phyloP scores from a whole-genome alignment of 179 eudicot genomes.

The Heliamphora pulchella region DNA sequence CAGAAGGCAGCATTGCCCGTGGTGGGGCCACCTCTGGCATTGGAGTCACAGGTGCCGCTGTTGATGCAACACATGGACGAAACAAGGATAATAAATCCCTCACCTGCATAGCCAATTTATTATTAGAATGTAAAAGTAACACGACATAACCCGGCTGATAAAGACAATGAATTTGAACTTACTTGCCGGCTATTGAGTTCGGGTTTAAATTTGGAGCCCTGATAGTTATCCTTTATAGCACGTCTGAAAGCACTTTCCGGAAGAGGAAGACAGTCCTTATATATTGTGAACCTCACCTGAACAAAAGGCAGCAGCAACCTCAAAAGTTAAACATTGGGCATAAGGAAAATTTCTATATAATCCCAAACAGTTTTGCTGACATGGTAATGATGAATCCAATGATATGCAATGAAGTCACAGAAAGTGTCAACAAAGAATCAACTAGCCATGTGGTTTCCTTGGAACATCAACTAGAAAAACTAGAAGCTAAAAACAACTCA shows the following conservation, averaged over 20 bases:
- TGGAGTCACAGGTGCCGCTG: conserved; percentile 20
- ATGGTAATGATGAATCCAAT: background rate
- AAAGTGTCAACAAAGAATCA: background rate
- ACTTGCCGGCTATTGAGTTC: conserved; percentile 55
- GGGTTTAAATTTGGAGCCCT: conserved; percentile 41
- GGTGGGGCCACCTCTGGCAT: conserved; percentile 11
- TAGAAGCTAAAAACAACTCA: background rate
- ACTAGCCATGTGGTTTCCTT: background rate
- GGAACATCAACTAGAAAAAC: background rate
- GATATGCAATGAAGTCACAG: background rate
- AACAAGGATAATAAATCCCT: conserved; percentile 25
- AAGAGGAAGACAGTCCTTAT: conserved; percentile 60
- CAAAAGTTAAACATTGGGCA: background rate
- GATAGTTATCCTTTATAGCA: conserved; percentile 47
- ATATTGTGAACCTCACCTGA: conserved; percentile 58
- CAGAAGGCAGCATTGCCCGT: conserved; percentile 12
- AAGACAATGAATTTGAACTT: conserved; percentile 13
- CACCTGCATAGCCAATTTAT: conserved; percentile 27
- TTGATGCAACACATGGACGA: conserved; percentile 26
- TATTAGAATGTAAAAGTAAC: background rate
- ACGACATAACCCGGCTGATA: background rate
- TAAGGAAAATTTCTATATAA: background rate
- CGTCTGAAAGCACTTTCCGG: conserved; percentile 42
- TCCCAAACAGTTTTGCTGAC: background rate
- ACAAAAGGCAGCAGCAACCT: conserved; percentile 8